Percentiles rank a stretch among this genome's conserved stretches.
phyloP scores from a whole-genome alignment of 352 stramenopile genomes.

The Pythium catenulatum region DNA sequence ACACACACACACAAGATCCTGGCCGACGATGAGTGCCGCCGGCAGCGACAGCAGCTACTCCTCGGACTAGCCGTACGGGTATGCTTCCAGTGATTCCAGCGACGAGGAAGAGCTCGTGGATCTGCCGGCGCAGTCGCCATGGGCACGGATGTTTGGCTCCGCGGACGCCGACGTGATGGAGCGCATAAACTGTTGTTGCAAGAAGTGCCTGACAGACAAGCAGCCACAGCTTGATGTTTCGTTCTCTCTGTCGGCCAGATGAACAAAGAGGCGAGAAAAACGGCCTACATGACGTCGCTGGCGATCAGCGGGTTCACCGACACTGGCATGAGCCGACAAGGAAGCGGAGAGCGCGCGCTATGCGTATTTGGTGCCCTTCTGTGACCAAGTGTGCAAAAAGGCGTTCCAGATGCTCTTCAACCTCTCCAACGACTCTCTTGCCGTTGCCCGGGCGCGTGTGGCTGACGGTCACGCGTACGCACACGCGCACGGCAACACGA shows the following conservation, averaged over 20 bases:
- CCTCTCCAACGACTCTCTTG: slow-evolving; percentile 1
- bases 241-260: not conserved
- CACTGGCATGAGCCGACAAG: not conserved
- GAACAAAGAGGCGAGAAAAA: not conserved
- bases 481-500: not conserved
- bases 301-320: not conserved
- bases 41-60: not conserved
- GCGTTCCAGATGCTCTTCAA: not conserved
- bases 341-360: not conserved
- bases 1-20: too few relatives aligned
- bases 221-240: not conserved
- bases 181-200: not conserved
- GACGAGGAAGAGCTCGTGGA: not conserved
- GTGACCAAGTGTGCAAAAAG: not conserved
- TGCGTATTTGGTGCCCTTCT: not conserved
- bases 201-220: not conserved
- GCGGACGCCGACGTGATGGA: not conserved
- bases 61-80: slow-evolving; percentile 19
- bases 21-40: not conserved
- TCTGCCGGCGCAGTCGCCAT: not conserved
- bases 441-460: not conserved
- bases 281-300: not conserved
- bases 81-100: not conserved
- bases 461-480: not conserved
- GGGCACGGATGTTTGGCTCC: not conserved